A percentile compares a stretch with the other conserved stretches of the same genome.
These are phyloP conservation scores for Candida oleophila DNA, from an alignment of 805 yeast genomes.

Conservation along the genomic window DNA sequence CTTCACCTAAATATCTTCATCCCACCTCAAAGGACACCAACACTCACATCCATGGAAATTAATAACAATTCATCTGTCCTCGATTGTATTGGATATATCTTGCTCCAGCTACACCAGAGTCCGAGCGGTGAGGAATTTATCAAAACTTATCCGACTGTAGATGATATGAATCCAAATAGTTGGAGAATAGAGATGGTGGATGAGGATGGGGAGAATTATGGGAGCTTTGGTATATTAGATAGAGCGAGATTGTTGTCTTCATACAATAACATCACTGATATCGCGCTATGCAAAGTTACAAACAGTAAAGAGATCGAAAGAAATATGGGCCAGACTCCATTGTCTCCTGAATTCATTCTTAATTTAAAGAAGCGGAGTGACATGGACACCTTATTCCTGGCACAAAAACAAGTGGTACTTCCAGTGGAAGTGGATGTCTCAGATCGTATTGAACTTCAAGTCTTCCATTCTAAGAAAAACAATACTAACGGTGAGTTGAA, in stretches of 20 bases:
- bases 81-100: slow-evolving; percentile 42
- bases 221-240: slow-evolving; percentile 86
- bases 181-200: slow-evolving; percentile 85
- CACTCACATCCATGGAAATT: slow-evolving; percentile 21
- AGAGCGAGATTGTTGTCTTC: slow-evolving; percentile 63
- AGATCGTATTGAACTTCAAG: slow-evolving; percentile 1
- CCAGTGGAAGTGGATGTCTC: not conserved
- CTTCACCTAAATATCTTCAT: slow-evolving; percentile 26
- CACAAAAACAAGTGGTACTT: not conserved
- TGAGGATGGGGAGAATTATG: slow-evolving; percentile 92
- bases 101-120: slow-evolving; percentile 25
- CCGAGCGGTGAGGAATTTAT: not conserved
- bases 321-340: slow-evolving; percentile 56
- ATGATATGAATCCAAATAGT: slow-evolving; percentile 51
- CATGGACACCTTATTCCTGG: too few relatives aligned
- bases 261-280: slow-evolving; percentile 73
- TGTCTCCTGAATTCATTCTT: slow-evolving; percentile 42
- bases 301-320: slow-evolving; percentile 40
- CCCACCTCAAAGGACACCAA: slow-evolving; percentile 31
- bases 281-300: slow-evolving; percentile 67
- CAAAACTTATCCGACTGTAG: not conserved
- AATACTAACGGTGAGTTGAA: not conserved
- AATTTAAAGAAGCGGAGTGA: slow-evolving; percentile 14
- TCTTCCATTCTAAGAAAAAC: slow-evolving; percentile 2
- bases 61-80: slow-evolving; percentile 28